Base-by-base conservation (phyloP, 1,284 basidiomycete species). In the Microbotryomycetes sp. region DNA sequence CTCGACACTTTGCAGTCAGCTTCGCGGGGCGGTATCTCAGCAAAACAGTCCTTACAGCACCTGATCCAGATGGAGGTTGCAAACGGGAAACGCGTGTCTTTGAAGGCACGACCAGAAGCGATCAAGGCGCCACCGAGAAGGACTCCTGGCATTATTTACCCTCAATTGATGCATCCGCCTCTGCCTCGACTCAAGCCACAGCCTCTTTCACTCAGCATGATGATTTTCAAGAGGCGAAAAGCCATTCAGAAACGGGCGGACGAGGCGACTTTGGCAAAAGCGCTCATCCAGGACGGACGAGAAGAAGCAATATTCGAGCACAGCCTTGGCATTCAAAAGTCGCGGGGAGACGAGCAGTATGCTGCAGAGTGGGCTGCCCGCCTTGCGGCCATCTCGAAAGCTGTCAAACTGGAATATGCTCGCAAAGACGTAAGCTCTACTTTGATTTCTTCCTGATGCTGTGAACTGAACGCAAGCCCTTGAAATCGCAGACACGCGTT, bases 141-240 rank as follows among this genome's bases (percentile, higher is more conserved):
- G 57, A 89, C 86, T 1, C 87, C 88, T 3, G 80, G 78, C 4
- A 81, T 83, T 71, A 72, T 89, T 27, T 82, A 82, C 11, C 81
- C 87, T 0, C 80, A 84, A 0, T 54, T 81, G 6, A 83, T 76
- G 74, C 83, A 88, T 72, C 78, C 75, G 0, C 85, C 87, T 0
- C 79, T 92, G 6, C 89, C 89, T 0, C 81, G 87, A 0, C 75
- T 92, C 68, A 83, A 81, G 58, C 88, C 87, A 0, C 89, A 92
- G 65, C 90, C 91, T 0, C 64, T 75, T 2, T 77, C 80, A 16
- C 80, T 91, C 46, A 80, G 81, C 0, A 80, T 81, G 70, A 89
- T 90, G 78, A 88, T 92, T 31, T 71, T 75, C 23, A 78, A 79
- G 18, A 81, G 91, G 1, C 78, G 82, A 21, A 69, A 73, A 16